Conservation (phyloP, 2,329 filamentous ascomycete species). For the Fusarium chuoi region DNA sequence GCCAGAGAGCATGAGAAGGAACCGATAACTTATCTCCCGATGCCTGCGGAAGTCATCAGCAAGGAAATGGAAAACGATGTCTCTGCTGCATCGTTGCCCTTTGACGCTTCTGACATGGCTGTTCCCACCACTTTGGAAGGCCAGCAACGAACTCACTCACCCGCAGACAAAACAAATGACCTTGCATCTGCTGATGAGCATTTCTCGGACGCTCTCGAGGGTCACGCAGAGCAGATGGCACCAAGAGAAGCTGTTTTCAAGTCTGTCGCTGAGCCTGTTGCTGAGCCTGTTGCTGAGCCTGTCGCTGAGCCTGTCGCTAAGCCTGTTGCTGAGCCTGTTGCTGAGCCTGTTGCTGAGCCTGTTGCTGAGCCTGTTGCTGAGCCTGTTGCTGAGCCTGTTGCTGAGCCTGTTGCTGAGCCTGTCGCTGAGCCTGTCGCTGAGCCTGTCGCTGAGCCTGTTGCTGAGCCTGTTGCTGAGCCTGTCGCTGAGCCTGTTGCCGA, state of each 20-base stretch:
- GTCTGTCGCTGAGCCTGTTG: not conserved
- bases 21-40: constrained; percentile 49
- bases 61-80: constrained; percentile 57
- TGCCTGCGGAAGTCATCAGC: constrained; percentile 53
- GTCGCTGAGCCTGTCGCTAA: not conserved
- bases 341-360: not conserved
- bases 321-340: not conserved
- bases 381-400: not conserved
- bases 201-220: constrained; percentile 50
- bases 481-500: not conserved
- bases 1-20: not conserved
- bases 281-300: not conserved
- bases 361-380: not conserved
- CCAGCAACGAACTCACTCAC: constrained; percentile 11
- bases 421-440: not conserved
- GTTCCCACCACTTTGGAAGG: constrained; percentile 37
- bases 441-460: too few relatives aligned
- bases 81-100: constrained; percentile 51
- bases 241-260: constrained; percentile 12
- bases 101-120: constrained; percentile 42
- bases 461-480: not conserved
- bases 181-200: constrained; percentile 50
- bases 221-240: constrained; percentile 31
- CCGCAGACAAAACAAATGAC: constrained; percentile 45
- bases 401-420: not conserved